A percentile compares a stretch with the other conserved stretches of the same genome.
These are phyloP conservation scores for Conticribra weissflogii DNA, from an alignment of 108 stramenopile genomes.

Conservation along the genomic window DNA sequence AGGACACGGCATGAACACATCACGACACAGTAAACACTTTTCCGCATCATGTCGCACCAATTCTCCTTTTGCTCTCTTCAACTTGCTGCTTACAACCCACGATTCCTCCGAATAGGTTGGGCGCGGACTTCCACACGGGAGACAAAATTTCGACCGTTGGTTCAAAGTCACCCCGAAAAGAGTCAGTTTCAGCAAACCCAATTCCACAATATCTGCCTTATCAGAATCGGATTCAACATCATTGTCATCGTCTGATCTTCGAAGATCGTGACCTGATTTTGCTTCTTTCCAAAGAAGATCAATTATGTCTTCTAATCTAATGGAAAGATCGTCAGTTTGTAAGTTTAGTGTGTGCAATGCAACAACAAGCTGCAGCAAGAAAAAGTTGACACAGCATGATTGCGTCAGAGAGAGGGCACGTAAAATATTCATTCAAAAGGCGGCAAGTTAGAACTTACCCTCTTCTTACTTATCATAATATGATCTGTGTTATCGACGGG, in stretches of 20 bases:
- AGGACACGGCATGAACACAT: conserved; percentile 4
- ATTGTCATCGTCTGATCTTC: conserved; percentile 6
- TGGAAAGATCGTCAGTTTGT: conserved; percentile 8
- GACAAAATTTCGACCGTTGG: conserved; percentile 66
- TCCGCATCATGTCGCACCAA: conserved; percentile 75
- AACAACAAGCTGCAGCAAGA: conserved; percentile 24
- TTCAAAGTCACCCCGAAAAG: conserved; percentile 73
- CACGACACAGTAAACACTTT: conserved; percentile 61
- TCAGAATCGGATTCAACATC: conserved; percentile 49
- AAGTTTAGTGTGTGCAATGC: conserved; percentile 25
- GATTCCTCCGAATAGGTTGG: conserved; percentile 25
- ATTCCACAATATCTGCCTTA: conserved; percentile 59
- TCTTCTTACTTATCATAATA: conserved; percentile 69
- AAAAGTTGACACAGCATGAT: not conserved
- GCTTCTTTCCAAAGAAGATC: conserved; percentile 41
- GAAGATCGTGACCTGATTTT: conserved; percentile 17
- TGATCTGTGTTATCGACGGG: conserved; percentile 58
- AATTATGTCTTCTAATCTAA: conserved; percentile 33
- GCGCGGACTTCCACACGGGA: conserved; percentile 60
- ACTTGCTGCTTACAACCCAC: conserved; percentile 29
- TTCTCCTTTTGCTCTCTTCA: conserved; percentile 67
- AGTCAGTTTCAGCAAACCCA: conserved; percentile 77
- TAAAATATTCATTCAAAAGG: not conserved
- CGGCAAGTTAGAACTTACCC: conserved; percentile 53
- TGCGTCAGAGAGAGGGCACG: not conserved